A percentile compares a stretch with the other conserved stretches of the same genome.
These are phyloP conservation scores for Yamadazyma diospyri DNA, from an alignment of 1,139 yeast genomes.

Conservation along the genomic window DNA sequence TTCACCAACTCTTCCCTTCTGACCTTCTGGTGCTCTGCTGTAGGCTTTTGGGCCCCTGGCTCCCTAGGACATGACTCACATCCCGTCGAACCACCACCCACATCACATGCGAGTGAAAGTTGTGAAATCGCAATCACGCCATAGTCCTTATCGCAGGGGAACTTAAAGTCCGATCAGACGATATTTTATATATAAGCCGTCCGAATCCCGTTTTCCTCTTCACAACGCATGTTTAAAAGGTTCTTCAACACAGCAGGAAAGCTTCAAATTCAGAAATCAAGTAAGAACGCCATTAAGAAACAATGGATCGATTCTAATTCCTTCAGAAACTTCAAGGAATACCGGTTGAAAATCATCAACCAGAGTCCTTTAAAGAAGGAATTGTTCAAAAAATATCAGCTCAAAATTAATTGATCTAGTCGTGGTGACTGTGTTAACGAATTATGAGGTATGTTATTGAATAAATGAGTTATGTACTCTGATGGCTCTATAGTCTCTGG, in stretches of 20 bases:
- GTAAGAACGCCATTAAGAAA: constrained; percentile 1
- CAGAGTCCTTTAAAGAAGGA: constrained; percentile 42
- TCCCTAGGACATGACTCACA: too few relatives aligned
- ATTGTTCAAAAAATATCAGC: constrained; percentile 19
- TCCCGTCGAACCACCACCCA: too few relatives aligned
- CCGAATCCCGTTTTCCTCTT: not conserved
- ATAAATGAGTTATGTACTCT: not conserved
- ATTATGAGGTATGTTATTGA: constrained; percentile 1
- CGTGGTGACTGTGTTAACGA: not conserved
- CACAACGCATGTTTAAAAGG: constrained; percentile 6
- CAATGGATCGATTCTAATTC: constrained; percentile 3
- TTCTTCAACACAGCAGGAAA: constrained; percentile 6
- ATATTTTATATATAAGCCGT: not conserved
- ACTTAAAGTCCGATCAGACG: constrained; percentile 1
- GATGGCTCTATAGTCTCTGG: too few relatives aligned
- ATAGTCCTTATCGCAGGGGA: not conserved
- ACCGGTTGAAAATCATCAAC: constrained; percentile 48
- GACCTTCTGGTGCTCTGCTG: too few relatives aligned
- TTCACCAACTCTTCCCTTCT: too few relatives aligned
- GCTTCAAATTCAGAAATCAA: constrained; percentile 6
- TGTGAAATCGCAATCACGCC: constrained; percentile 1
- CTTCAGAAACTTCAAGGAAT: constrained; percentile 50
- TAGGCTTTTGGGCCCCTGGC: too few relatives aligned
- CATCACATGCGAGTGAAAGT: too few relatives aligned
- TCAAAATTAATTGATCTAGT: not conserved